Conservation (phyloP, 1,284 basidiomycete genomes). For the Moesziomyces sp. region DNA sequence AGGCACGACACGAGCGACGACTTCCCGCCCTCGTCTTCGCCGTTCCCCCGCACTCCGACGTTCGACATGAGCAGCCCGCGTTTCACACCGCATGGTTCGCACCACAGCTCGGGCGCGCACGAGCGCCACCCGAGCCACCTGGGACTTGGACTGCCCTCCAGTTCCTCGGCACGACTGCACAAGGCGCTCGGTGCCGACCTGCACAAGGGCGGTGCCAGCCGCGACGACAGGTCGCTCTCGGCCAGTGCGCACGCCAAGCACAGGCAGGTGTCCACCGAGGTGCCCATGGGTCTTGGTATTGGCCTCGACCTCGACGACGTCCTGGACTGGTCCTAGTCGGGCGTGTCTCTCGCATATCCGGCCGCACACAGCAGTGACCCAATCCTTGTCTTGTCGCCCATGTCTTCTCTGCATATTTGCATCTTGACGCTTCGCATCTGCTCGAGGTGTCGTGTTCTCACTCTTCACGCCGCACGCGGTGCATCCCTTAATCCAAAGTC, state of each 20-base stretch:
- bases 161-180: constrained; percentile 27
- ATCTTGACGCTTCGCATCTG: no score
- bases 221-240: constrained; percentile 21
- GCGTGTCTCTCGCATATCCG: not conserved
- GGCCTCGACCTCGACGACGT: constrained; percentile 52
- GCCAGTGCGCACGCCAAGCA: constrained; percentile 25
- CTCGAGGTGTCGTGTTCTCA: no score
- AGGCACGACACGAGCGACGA: constrained; percentile 32
- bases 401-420: not conserved
- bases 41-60: constrained; percentile 53
- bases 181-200: constrained; percentile 21
- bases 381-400: not conserved
- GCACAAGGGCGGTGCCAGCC: constrained; percentile 2
- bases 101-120: constrained; percentile 17
- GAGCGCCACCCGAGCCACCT: constrained; percentile 42
- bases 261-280: constrained; percentile 40
- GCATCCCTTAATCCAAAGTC: no score
- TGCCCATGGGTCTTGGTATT: constrained; percentile 45
- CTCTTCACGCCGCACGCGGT: no score
- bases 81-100: constrained; percentile 12
- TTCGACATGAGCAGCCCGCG: constrained; percentile 49
- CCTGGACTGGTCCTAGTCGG: constrained; percentile 35
- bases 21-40: constrained; percentile 47
- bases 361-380: no score
- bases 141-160: constrained; percentile 36